Conservation (phyloP, 2,329 filamentous ascomycete genomes). For the Fusarium virguliforme region DNA sequence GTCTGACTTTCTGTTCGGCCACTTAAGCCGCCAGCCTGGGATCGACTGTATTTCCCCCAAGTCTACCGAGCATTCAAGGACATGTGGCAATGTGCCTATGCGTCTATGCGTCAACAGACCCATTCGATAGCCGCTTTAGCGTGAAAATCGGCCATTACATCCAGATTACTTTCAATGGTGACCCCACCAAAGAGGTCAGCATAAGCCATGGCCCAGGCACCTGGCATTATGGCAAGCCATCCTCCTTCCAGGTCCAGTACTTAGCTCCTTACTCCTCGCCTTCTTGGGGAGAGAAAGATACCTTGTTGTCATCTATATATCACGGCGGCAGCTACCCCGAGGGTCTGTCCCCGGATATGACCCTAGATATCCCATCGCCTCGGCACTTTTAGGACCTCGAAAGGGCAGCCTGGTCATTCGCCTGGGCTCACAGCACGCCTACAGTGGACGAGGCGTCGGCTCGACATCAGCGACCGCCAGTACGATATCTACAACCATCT, state of each 20-base stretch:
- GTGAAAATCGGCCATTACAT: constrained; percentile 11
- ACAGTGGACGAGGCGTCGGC: too few relatives aligned
- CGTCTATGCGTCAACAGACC: neutral
- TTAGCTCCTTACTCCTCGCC: constrained; percentile 18
- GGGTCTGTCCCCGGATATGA: constrained; percentile 4
- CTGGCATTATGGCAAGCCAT: constrained; percentile 18
- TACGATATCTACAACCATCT: too few relatives aligned
- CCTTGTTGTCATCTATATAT: constrained; percentile 6
- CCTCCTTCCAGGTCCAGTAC: constrained; percentile 20
- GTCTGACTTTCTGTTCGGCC: constrained; percentile 2
- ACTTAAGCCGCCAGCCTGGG: constrained; percentile 1
- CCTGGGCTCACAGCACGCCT: neutral
- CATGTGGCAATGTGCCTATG: neutral
- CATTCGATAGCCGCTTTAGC: constrained; percentile 8
- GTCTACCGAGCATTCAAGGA: constrained; percentile 9
- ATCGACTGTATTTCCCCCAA: neutral
- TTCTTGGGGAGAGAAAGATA: neutral
- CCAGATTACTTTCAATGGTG: constrained; percentile 20
- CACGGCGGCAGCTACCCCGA: neutral
- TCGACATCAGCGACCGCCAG: too few relatives aligned
- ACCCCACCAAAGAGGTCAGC: constrained; percentile 18
- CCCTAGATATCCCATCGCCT: constrained; percentile 2
- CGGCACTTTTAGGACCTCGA: constrained; percentile 2
- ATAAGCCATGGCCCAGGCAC: constrained; percentile 7
- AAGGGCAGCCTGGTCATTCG: constrained; percentile 6